Percentiles rank a stretch among this genome's conserved stretches.
phyloP scores from a whole-genome alignment of 1,284 basidiomycete genomes.

The Somion occarium region DNA sequence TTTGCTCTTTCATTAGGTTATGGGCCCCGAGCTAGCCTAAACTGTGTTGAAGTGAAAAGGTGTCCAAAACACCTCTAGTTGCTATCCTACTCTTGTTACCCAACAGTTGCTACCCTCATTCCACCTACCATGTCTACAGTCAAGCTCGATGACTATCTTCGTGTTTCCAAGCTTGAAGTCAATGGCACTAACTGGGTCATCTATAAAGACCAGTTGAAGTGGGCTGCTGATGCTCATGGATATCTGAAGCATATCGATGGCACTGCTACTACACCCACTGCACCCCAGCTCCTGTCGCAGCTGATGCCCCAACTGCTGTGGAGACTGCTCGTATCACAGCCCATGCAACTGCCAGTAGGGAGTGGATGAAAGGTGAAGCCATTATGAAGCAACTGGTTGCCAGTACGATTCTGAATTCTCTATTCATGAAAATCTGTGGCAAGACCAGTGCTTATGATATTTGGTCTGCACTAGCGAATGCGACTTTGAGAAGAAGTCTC shows the following conservation, averaged over 20 bases:
- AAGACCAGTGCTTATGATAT: conserved; percentile 6
- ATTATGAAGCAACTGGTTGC: conserved; percentile 4
- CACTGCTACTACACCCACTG: conserved; percentile 3
- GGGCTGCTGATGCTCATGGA: conserved; percentile 10
- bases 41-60: no score
- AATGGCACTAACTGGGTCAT: conserved; percentile 8
- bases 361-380: neutral
- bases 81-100: no score
- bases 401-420: conserved; percentile 6
- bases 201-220: no score
- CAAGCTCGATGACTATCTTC: no score
- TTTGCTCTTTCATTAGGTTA: no score
- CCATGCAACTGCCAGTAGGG: neutral
- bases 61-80: no score
- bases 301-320: neutral
- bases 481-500: conserved; percentile 13
- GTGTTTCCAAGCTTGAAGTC: neutral
- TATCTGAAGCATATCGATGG: conserved; percentile 8
- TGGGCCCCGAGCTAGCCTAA: no score
- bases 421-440: conserved; percentile 4
- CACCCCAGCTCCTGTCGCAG: conserved; percentile 2
- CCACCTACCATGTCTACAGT: no score
- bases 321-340: neutral
- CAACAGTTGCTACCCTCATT: no score
- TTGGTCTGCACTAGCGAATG: conserved; percentile 11